Conservation (phyloP, 2,329 filamentous ascomycete species). For the Trichoderma lentiforme region DNA sequence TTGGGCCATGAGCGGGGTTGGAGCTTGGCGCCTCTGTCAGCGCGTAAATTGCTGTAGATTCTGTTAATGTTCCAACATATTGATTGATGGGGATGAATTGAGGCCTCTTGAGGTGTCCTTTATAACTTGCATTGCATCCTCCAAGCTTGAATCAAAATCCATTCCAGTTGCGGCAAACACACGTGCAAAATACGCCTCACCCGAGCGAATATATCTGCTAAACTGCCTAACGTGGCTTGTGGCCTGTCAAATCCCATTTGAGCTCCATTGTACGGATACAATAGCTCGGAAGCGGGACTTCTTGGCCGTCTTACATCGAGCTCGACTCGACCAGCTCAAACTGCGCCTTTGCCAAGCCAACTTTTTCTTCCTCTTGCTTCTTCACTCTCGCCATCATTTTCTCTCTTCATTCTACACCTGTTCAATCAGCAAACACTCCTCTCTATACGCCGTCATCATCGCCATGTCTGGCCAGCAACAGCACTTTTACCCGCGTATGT, state of each 20-base stretch:
- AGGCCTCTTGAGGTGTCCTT: background rate
- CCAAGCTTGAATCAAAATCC: background rate
- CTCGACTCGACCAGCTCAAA: constrained; percentile 1
- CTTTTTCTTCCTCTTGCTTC: background rate
- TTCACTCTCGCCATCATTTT: background rate
- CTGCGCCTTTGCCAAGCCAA: background rate
- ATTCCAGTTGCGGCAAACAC: background rate
- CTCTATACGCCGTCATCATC: background rate
- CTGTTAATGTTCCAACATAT: background rate
- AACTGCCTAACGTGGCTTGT: background rate
- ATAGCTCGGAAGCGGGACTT: constrained; percentile 1
- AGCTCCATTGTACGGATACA: background rate
- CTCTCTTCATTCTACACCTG: background rate
- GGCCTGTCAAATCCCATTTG: background rate
- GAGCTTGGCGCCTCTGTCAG: background rate
- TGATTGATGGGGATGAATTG: too few relatives aligned
- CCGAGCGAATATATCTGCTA: background rate
- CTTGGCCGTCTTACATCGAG: constrained; percentile 4
- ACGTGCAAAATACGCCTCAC: background rate
- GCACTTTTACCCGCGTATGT: constrained; percentile 49
- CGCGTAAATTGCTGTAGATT: background rate
- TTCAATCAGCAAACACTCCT: background rate
- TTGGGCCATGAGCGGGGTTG: background rate
- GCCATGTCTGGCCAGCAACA: constrained; percentile 40
- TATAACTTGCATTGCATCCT: background rate